Evolutionary conservation across 2,329 filamentous ascomycete species (phyloP), one percentile per base, ranked within the genome.

Genomic region (Verticillium klebahnii): DNA sequence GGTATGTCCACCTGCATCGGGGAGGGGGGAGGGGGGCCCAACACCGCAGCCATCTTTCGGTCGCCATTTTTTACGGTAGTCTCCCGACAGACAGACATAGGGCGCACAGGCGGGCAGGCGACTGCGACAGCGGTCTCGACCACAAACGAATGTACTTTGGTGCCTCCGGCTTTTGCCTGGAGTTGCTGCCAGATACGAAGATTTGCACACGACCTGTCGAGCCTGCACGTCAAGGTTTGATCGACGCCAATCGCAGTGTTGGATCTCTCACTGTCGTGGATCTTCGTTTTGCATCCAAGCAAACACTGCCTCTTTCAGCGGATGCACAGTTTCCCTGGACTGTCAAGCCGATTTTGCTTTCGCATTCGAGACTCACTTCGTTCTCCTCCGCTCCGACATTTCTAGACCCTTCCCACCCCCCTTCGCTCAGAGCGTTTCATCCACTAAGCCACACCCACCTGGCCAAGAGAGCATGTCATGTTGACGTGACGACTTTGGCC

Each of bases 231-330:
- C 64, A 65, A 64, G 61, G 64, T 64, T 63, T 64, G 61, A 64
- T 64, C 61, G 50, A 61, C 61, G 63, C 63, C 64, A 64, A 65
- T 65, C 64, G 64, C 64, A 58, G 59, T 57, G 36, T 57, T 64
- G 61, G 40, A 64, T 61, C 55, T 50, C 19, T 50, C n/a, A 14
- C n/a, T 50, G 12, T 50, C 45, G 45, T 50, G 45, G 45, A 50
- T 50, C 45, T 5, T 12, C 62, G 54, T 62, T 60, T 62, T 64
- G 56, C 60, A 57, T 58, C 59, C 59, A 62, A 58, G 62, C 63
- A 65, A 64, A 63, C 62, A 65, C 63, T 64, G 59, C 63, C 59
- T 54, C 57, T 59, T 61, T 37, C 54, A 62, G 63, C 56, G 37
- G 45, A 63, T 58, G 61, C 45, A 50, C n/a, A 50, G n/a, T 14